Evolutionary conservation across 2,329 filamentous ascomycete species (phyloP), one percentile per base, ranked within the genome.

Genomic region (Decorospora gaudefroyi): DNA sequence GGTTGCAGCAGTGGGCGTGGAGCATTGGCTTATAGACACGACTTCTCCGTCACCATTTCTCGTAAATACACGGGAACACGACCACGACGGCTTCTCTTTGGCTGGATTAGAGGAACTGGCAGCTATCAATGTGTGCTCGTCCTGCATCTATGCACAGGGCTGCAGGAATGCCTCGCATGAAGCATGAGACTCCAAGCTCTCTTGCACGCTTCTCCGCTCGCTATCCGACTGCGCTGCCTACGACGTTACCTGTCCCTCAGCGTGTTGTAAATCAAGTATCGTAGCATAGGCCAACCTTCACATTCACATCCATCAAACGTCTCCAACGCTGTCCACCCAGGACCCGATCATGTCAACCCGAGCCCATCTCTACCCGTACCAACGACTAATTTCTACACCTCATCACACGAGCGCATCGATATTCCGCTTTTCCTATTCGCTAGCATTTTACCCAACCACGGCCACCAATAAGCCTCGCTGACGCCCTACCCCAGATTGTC

Each of bases 401-500:
- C 55, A 58, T 52, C 53, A 43, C 49, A 55, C 49, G 49, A 39
- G 53, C 49, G 35, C 45, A 34, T 40, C 46, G 23, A 29, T 8
- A 8, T 29, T 19, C 16, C 12, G 4, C n/a, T 1, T 17, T 46
- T 36, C 33, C 31, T 30, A 57, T 57, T 57, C 46, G 51, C 39
- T 25, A 19, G 32, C 13, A 42, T 34, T 43, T n/a, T 40, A 29
- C 37, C 41, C 33, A 52, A 15, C 38, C 36, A 47, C 21, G 36
- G 22, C 38, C 40, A 34, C 53, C 49, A 59, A 55, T 59, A 32
- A 27, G 15, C 52, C 51, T 28, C 15, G n/a, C 43, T 29, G 29
- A 40, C 48, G 34, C 39, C 48, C 41, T 60, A 62, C 59, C 60
- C 57, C 61, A 56, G 59, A 61, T 59, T 26, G 12, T 42, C 38